phyloP scores from a whole-genome alignment of 106 monocot genomes.

The Dioscorea alata region DNA sequence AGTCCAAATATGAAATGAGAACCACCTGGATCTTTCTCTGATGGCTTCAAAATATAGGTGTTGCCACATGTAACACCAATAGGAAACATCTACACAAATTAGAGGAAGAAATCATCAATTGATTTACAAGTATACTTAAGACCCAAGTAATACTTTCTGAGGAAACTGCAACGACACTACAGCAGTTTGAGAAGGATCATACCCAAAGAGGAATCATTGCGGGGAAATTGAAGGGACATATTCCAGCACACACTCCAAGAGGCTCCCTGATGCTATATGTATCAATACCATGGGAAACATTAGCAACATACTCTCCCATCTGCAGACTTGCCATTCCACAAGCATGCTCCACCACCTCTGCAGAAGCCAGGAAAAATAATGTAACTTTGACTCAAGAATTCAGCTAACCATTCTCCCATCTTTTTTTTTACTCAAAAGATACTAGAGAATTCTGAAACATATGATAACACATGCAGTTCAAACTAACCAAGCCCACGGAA shows the following conservation, averaged over 20 bases:
- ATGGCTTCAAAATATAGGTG: conserved; percentile 94
- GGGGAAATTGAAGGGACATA: conserved; percentile 98
- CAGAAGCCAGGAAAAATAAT: neutral
- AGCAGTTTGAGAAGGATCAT: conserved; percentile 10
- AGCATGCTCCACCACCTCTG: conserved; percentile 99
- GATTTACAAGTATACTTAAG: too few relatives aligned
- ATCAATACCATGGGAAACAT: conserved; percentile 85
- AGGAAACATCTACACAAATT: conserved; percentile 83
- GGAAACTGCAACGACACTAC: neutral
- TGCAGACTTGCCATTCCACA: conserved; percentile 96
- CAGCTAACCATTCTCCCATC: too few relatives aligned
- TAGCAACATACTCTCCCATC: conserved; percentile 92
- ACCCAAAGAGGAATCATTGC: conserved; percentile 99
- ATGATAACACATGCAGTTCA: neutral
- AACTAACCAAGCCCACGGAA: conserved; percentile 90
- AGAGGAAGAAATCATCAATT: neutral
- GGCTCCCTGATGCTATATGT: conserved; percentile 94
- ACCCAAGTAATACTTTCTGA: neutral
- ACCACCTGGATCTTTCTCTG: conserved; percentile 97
- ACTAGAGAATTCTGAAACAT: neutral
- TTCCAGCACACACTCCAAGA: conserved; percentile 97
- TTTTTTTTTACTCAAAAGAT: too few relatives aligned
- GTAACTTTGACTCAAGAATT: neutral
- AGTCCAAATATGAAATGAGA: conserved; percentile 3
- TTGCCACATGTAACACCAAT: conserved; percentile 94